Base-by-base conservation (phyloP, 1,284 basidiomycete genomes). In the Trametes versicolor region DNA sequence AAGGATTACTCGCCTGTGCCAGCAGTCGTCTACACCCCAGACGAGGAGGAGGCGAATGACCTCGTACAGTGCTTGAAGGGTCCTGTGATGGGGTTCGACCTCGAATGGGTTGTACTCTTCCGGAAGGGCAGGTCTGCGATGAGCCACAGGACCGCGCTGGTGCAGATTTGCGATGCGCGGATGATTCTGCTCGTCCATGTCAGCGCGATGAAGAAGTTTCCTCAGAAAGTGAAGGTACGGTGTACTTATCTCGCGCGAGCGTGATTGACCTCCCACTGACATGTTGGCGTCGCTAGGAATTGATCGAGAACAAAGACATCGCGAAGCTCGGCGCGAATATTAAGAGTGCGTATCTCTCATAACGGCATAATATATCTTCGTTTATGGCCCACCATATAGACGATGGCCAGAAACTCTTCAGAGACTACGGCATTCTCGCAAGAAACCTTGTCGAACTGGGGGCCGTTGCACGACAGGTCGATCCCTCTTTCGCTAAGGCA, bases 321-420 rank as follows among this genome's bases (percentile, higher is more conserved):
- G 64, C 79, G 41, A 90, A 90, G 72, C 74, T 83, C 3, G 89
- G 89, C 3, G 88, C 82, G 8, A 90, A 89, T 70, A 89, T 90
- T 58, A 73, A 83, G 45, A 83, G 88, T 89, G 64, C 65, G 84
- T 75, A 19, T 15, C 4, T 4, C 1, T 29, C 15, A 17, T 25
- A 25, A 27, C 13, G 21, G n/a, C 25, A 15, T 29, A 3, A n/a
- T 17, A 8, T 7, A 29, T 50, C 27, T n/a, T 17, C 23, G 19
- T 21, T 41, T 23, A 41, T 2, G 19, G 27, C 23, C 6, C 39
- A 0, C 7, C n/a, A 2, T 52, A 23, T 48, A 89, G 88, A 84
- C 57, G 89, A 91, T 43, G 89, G 86, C 8, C 78, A 80, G 69
- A 90, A 90, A 68, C 79, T 90, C 4, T 86, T 83, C 67, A 76